Evolutionary conservation across 2,329 filamentous ascomycete species (phyloP), one percentile per base, ranked within the genome.

Genomic region (Penicillium capsulatum): DNA sequence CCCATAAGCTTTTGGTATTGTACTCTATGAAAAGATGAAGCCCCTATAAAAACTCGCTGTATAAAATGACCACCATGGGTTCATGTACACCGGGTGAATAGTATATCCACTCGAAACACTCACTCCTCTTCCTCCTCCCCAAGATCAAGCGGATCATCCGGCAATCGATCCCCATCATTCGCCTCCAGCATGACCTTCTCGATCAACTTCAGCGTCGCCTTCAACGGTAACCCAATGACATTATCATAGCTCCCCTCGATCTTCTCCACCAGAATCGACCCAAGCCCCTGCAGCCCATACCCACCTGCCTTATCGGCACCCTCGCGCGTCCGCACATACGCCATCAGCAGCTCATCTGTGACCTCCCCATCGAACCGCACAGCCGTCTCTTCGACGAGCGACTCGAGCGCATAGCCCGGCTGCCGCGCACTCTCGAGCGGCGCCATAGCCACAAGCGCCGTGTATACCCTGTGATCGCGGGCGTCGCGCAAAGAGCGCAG

Each of bases 221-320:
- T 77, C 49, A 97, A 74, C 6, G 92, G 92, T 64, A 98, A 64
- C 0, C 92, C 92, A 17, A 98, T 82, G 1, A 97, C 92, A 64
- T 97, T 97, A 71, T 98, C 92, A 57, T 88, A 86, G 38, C 80
- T 81, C 8, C 92, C 92, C 49, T 95, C 86, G 50, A 98, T 85
- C 64, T 77, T 84, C 63, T 96, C 89, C 9, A 98, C 81, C 41
- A 98, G 67, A 61, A 96, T 81, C 7, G 86, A 84, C 1, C 86
- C 92, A 8, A 91, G 72, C 0, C 91, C 92, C 67, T 98, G 92
- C 37, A 98, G 79, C 1, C 88, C 92, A 65, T 98, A 98, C 0
- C 92, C 92, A 2, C 92, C 92, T 0, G 92, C 92, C 73, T 97
- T 98, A 66, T 97, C 92, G 8, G 81, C 89, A 2, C 92, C 92